Evolutionary conservation across 495 filamentous ascomycete species (phyloP), one percentile per base, ranked within the genome.

Genomic region (Annulohypoxylon stygium): DNA sequence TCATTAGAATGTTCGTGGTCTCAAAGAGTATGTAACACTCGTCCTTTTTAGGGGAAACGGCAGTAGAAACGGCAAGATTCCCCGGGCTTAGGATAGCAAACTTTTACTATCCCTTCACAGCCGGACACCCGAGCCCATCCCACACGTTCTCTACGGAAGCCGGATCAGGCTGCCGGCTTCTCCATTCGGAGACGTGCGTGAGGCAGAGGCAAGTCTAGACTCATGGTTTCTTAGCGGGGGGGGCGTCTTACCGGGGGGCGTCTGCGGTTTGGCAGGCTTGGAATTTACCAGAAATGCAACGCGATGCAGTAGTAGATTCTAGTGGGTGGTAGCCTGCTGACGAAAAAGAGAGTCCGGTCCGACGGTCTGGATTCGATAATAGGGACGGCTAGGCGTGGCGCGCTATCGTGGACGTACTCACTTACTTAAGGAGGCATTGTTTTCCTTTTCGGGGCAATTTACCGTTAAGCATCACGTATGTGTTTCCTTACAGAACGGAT

Each of bases 121-220:
- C 50, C 50, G 50, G 50, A 25, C 50, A 26, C 25, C 50, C 50
- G 50, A 33, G 3, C 25, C 25, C 14, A 14, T 14, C 39, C 50
- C 20, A 33, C 48, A 53, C 48, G 11, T 26, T 26, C 48, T 11
- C 11, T 12, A 45, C 43, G 50, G 37, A 61, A 18, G 34, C 47
- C 39, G 37, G 54, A 33, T 2, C 7, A 3, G 36, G 36, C 33
- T 26, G 33, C 66, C 26, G 26, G 43, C 4, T 61, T 57, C 65
- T 69, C 20, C 45, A 62, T 69, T 69, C 18, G 69, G 71, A 51
- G 41, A 41, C 48, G n/a, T 47, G 23, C 14, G 26, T 58, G 57
- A 14, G 11, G 10, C 14, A n/a, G 26, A 41, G 48, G 60, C 34
- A 4, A 53, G 59, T 25, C 65, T 69, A 61, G 70, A 58, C 53